Conservation (phyloP, 768 basidiomycete genomes). For the Xanthoconium stramineum region DNA sequence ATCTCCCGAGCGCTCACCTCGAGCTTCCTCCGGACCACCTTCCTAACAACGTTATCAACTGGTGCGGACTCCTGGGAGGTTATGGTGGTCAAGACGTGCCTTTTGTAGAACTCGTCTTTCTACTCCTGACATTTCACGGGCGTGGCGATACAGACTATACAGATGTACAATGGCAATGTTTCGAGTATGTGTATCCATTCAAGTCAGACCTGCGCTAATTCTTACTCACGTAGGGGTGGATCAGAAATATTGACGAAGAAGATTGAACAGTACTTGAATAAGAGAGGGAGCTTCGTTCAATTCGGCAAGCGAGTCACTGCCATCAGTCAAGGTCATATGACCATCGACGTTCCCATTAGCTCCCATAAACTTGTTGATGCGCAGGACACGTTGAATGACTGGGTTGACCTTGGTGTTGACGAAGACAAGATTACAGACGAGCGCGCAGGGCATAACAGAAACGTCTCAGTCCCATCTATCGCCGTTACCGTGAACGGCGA, state of each 20-base stretch:
- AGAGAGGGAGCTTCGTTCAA: background rate
- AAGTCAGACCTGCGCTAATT: too few relatives aligned
- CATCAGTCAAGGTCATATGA: background rate
- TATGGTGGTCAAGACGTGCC: background rate
- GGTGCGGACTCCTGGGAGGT: constrained; percentile 2
- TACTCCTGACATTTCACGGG: background rate
- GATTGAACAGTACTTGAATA: background rate
- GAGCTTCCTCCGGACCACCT: constrained; percentile 16
- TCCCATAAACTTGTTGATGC: too few relatives aligned
- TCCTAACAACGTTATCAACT: constrained; percentile 28
- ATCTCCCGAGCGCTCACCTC: constrained; percentile 17
- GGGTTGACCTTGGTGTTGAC: background rate
- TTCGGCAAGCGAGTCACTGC: constrained; percentile 5
- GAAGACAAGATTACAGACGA: background rate
- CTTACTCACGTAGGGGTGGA: background rate
- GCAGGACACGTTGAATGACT: background rate
- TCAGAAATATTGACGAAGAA: constrained; percentile 3
- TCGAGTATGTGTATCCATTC: constrained; percentile 1
- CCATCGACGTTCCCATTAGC: background rate
- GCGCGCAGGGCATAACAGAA: background rate
- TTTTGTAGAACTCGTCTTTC: background rate
- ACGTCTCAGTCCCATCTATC: background rate
- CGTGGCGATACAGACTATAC: background rate
- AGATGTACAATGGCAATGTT: constrained; percentile 4
- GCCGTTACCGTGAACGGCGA: constrained; percentile 4